A percentile compares a stretch with the other conserved stretches of the same genome.
These are phyloP conservation scores for Piper betle DNA, from an alignment of 164 flowering plant genomes.

Conservation along the genomic window DNA sequence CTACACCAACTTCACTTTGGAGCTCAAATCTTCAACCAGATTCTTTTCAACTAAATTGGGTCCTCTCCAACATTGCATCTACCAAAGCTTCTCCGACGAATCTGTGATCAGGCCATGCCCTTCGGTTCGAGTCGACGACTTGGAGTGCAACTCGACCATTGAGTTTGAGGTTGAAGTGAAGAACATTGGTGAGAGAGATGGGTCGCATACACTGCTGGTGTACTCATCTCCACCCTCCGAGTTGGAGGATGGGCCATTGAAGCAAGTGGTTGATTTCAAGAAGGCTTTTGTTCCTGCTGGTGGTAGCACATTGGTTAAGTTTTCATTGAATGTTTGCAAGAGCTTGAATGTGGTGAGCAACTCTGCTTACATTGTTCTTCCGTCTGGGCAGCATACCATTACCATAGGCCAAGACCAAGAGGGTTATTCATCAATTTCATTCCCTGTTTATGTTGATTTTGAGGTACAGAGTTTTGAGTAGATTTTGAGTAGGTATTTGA, in stretches of 20 bases:
- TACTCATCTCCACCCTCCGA: conserved; percentile 12
- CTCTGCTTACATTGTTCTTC: too few relatives aligned
- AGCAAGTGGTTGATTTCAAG: too few relatives aligned
- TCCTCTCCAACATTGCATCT: background rate
- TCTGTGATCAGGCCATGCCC: conserved; percentile 9
- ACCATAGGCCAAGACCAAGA: too few relatives aligned
- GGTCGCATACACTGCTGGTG: conserved; percentile 6
- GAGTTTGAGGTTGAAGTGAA: conserved; percentile 10
- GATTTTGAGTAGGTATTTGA: background rate
- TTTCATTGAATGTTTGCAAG: too few relatives aligned
- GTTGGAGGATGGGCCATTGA: too few relatives aligned
- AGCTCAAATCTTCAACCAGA: background rate
- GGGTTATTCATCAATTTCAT: too few relatives aligned
- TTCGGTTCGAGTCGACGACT: conserved; percentile 8
- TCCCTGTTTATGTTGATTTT: too few relatives aligned
- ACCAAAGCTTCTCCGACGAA: background rate
- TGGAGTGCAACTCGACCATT: conserved; percentile 2
- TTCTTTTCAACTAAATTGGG: background rate
- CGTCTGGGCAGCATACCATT: too few relatives aligned
- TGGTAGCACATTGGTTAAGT: too few relatives aligned
- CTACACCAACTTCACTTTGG: conserved; percentile 19
- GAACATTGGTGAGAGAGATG: conserved; percentile 9
- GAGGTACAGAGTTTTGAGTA: too few relatives aligned
- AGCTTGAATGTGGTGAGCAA: too few relatives aligned
- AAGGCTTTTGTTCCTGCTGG: too few relatives aligned